Evolutionary conservation across 116 monocot species (phyloP), one percentile per base, ranked within the genome.

Genomic region (Dioscorea cayenensis): DNA sequence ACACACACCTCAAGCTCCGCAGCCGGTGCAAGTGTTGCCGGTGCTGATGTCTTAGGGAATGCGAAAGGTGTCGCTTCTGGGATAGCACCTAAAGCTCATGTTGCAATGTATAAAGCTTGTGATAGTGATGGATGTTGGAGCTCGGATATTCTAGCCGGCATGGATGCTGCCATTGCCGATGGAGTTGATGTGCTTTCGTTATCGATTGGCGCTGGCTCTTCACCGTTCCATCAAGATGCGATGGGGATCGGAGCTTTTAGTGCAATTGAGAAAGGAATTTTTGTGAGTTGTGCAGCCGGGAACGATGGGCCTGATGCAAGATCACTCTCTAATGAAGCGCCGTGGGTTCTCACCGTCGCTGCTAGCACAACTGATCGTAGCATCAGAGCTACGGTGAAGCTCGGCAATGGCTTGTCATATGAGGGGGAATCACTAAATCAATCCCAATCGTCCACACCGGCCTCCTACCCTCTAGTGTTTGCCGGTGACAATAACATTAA

Each of bases 181-280:
- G 74, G 74, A 1, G 74, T 74, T 5, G 75, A 75, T 58, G 67
- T 68, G 19, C 22, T 75, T 27, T 75, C 75, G 4, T 0, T 75
- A 8, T 75, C 68, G 17, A 20, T 75, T 19, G 75, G 38, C 0
- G 0, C 8, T 14, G 6, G 36, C 16, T 4, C 61, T 43, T 6
- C 64, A 43, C 2, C 43, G 1, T 43, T 75, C 59, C 61, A 14
- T 59, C 0, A 2, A 6, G 68, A 75, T 18, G 0, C 17, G 1
- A 18, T 60, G 18, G 37, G 60, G 2, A 3, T 68, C 22, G 60
- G 48, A 3, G 14, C 59, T 1, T 75, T 67, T 29, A 6, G 23
- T 10, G 75, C 75, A 2, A 60, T 67, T 0, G 17, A 21, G 25
- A 60, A 60, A 20, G 75, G 75, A 13, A 9, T 75, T 1, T 49